Percentiles rank a stretch among this genome's conserved stretches.
Evolutionary conservation across 108 stramenopile genomes (phyloP).

Genomic region (Hondaea fermentalgiana): DNA sequence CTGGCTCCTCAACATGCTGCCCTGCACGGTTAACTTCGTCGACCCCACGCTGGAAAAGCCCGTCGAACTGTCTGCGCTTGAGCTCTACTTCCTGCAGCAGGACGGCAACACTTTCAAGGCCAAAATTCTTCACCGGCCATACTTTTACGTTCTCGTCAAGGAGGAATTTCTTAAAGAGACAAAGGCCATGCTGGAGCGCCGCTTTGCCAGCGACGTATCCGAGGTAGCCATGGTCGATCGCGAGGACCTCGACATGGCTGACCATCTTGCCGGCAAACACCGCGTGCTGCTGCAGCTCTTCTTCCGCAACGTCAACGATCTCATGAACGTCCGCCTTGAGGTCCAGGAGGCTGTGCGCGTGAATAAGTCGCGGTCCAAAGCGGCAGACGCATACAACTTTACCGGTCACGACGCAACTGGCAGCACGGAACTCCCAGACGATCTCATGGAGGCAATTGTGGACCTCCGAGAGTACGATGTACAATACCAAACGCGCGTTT

Average conservation of each 20-base stretch:
- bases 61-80: slow-evolving; percentile 60
- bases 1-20: slow-evolving; percentile 80
- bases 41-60: slow-evolving; percentile 26
- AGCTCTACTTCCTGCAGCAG: slow-evolving; percentile 75
- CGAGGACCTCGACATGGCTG: slow-evolving; percentile 59
- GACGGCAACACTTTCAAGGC: slow-evolving; percentile 73
- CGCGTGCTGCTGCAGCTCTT: slow-evolving; percentile 54
- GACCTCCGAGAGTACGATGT: slow-evolving; percentile 96
- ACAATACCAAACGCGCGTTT: slow-evolving; percentile 77
- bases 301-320: slow-evolving; percentile 57
- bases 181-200: slow-evolving; percentile 24
- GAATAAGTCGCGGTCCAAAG: slow-evolving; percentile 7
- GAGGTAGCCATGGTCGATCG: slow-evolving; percentile 32
- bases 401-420: background rate
- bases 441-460: slow-evolving; percentile 56
- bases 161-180: background rate
- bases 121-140: slow-evolving; percentile 73
- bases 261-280: slow-evolving; percentile 53
- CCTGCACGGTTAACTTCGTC: slow-evolving; percentile 65
- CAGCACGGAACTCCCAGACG: slow-evolving; percentile 29
- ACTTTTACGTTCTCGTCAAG: slow-evolving; percentile 70
- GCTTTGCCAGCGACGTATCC: slow-evolving; percentile 34
- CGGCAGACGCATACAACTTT: background rate
- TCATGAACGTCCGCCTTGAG: slow-evolving; percentile 55
- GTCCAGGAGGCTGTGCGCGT: slow-evolving; percentile 46